Evolutionary conservation across 257 asterid genomes (phyloP), one percentile per base, ranked within the genome.

Genomic region (Plantago major): DNA sequence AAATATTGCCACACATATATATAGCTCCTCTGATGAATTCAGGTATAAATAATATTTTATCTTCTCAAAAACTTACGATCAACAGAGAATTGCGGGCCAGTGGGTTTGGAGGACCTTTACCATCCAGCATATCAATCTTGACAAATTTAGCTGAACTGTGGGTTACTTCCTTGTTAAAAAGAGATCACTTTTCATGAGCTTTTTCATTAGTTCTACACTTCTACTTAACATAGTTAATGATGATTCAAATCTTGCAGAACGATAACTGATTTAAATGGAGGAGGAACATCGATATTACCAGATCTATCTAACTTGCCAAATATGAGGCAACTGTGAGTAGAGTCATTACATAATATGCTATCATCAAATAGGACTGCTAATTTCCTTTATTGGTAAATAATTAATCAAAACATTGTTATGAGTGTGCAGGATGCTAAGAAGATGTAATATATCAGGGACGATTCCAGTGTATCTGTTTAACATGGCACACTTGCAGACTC

Each of bases 21-120:
- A 22, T 22, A 22, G 40, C 8, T 33, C 40, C 40, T 33, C 40
- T 7, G 40, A 7, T 7, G 40, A 7, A 3, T 33, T 7, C 6
- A 4, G 8, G 6, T 33, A 33, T 33, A 33, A 33, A 33, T 22
- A 33, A 7, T 33, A 33, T 4, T 33, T 4, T 7, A 33, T 33
- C 40, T n/a, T 33, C 8, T 33, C 6, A 33, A 33, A 33, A 33
- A 33, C 3, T 7, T 33, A 33, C 40, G 0, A 14, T 60, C 60
- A 33, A 62, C 76, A 86, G 95, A 55, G 95, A 86, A 76, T 63
- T 86, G 26, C 70, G 81, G 72, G 88, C 74, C 17, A 71, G 79
- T 66, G 90, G 91, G 43, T 69, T 86, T 50, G 74, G 71, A 74
- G 95, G 95, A 58, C 89, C 95, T 6, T 77, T 86, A 57, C 89